Percentiles rank a stretch among this genome's conserved stretches.
Conservation (phyloP, 192 early-diverging fungal species). For the Backusella westeae region DNA sequence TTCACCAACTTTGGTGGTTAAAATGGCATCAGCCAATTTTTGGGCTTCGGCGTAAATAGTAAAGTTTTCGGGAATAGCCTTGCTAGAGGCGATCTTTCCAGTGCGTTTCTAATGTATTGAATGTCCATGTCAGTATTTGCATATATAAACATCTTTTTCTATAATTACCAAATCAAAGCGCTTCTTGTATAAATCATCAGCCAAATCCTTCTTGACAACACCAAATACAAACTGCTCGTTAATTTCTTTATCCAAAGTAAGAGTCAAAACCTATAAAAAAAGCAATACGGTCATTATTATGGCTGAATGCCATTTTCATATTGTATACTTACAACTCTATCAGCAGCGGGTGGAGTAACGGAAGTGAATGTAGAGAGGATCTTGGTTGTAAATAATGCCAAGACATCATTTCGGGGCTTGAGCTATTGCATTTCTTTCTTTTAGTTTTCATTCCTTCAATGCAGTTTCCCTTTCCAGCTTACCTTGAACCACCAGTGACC, state of each 20-base stretch:
- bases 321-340: constrained; percentile 41
- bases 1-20: constrained; percentile 21
- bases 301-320: constrained; percentile 29
- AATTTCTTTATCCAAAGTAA: constrained; percentile 48
- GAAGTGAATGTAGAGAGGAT: constrained; percentile 32
- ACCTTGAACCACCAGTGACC: constrained; percentile 62
- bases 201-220: constrained; percentile 53
- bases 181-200: constrained; percentile 53
- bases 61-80: constrained; percentile 16
- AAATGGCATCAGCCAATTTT: constrained; percentile 29
- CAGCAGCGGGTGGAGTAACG: constrained; percentile 20
- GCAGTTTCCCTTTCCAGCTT: not conserved
- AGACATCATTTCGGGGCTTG: constrained; percentile 52
- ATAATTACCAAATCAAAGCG: constrained; percentile 49
- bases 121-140: not conserved
- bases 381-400: constrained; percentile 22
- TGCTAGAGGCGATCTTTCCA: constrained; percentile 15
- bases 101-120: constrained; percentile 39
- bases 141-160: not conserved
- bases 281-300: not conserved
- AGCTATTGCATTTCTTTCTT: constrained; percentile 33
- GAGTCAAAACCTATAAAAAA: constrained; percentile 18
- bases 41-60: constrained; percentile 27
- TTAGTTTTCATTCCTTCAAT: not conserved
- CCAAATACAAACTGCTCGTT: constrained; percentile 66